These are phyloP conservation scores for Stephania cephalantha DNA, from an alignment of 164 flowering plant species.

Conservation along the genomic window DNA sequence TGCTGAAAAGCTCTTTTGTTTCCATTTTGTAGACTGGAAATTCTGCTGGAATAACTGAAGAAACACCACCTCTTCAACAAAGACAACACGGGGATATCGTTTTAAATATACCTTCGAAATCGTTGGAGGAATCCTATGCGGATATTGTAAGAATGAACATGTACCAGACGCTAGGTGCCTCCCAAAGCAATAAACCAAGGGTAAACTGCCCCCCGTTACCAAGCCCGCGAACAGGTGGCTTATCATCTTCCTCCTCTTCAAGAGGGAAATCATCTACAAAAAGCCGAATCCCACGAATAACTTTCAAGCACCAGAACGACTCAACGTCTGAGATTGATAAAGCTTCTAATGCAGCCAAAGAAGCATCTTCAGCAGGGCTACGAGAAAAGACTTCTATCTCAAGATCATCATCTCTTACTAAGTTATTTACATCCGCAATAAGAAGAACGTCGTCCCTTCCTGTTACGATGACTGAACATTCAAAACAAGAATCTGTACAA, in stretches of 20 bases:
- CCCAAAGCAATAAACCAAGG: constrained; percentile 22
- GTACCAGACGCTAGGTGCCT: constrained; percentile 36
- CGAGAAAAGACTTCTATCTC: constrained; percentile 31
- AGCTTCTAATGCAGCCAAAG: constrained; percentile 51
- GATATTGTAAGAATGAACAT: constrained; percentile 38
- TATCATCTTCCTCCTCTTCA: constrained; percentile 42
- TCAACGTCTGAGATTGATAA: constrained; percentile 56
- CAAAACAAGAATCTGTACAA: constrained; percentile 71
- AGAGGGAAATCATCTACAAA: constrained; percentile 46
- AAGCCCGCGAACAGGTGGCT: constrained; percentile 41
- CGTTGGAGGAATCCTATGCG: constrained; percentile 24
- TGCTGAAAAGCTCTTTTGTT: not conserved
- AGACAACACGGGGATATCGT: constrained; percentile 22
- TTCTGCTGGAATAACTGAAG: constrained; percentile 40
- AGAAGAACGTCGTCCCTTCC: constrained; percentile 81
- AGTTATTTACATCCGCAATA: constrained; percentile 47
- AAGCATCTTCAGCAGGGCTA: constrained; percentile 32
- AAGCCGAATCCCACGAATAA: constrained; percentile 58
- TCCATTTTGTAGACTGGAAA: constrained; percentile 29
- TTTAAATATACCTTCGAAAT: constrained; percentile 39
- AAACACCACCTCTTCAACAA: constrained; percentile 21
- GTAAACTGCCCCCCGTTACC: constrained; percentile 40
- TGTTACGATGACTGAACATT: constrained; percentile 58
- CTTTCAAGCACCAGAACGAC: constrained; percentile 47
- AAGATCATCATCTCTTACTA: constrained; percentile 61